Percentiles rank a stretch among this genome's conserved stretches.
phyloP scores from a whole-genome alignment of 1,139 yeast species.

The Kurtzmaniella quercitrusa region DNA sequence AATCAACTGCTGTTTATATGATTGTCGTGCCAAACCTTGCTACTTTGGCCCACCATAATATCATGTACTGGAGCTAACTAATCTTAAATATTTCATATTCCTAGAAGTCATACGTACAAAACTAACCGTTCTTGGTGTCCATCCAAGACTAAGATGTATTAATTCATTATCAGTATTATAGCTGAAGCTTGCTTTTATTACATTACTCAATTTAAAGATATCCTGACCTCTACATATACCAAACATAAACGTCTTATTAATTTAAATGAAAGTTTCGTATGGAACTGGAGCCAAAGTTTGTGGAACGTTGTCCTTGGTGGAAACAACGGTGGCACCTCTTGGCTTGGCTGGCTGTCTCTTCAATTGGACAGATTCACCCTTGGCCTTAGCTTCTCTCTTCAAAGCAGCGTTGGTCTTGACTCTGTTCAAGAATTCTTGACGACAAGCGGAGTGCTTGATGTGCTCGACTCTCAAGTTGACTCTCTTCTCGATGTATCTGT shows the following conservation, averaged over 20 bases:
- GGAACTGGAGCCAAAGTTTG: conserved; percentile 99
- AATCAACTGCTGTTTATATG: no score
- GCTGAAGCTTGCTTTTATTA: no score
- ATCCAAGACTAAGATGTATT: no score
- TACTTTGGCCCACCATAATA: no score
- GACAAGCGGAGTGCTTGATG: conserved; percentile 99
- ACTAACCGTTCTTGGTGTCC: no score
- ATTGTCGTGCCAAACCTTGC: no score
- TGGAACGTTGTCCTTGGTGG: conserved; percentile 77
- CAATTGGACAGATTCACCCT: conserved; percentile 86
- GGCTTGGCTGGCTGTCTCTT: conserved; percentile 99
- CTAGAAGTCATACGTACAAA: no score
- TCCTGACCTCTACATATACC: background rate
- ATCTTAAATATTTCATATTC: no score
- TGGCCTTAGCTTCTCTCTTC: conserved; percentile 91
- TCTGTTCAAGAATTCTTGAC: conserved; percentile 98
- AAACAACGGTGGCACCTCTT: conserved; percentile 84
- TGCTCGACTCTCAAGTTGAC: conserved; percentile 98
- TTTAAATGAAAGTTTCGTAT: conserved; percentile 97
- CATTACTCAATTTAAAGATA: no score
- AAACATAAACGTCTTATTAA: conserved; percentile 2
- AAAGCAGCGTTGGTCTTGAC: conserved; percentile 94
- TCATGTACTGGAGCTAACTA: no score
- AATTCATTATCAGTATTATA: no score
- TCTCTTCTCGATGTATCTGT: conserved; percentile 99